A percentile compares a stretch with the other conserved stretches of the same genome.
Evolutionary conservation across 192 early-diverging fungal species (phyloP).

Genomic region (Backusella macrospora): DNA sequence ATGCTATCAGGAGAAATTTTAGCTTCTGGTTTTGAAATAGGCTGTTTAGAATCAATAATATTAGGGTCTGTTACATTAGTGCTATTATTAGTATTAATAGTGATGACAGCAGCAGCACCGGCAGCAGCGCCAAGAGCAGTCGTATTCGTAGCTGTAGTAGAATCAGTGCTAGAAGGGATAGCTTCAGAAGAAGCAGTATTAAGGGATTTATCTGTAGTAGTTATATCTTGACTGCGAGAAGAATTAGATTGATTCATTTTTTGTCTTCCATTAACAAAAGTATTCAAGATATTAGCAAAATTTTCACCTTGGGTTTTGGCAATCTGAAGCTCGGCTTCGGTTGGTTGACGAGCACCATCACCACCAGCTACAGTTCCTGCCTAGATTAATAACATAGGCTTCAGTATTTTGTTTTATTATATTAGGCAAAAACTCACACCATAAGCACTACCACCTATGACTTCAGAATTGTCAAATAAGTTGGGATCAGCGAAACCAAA

Average conservation of each 20-base stretch:
- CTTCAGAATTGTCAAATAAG: constrained; percentile 24
- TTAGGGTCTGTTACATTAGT: not conserved
- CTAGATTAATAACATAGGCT: not conserved
- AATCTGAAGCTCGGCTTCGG: not conserved
- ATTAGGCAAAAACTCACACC: constrained; percentile 5
- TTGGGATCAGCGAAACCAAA: constrained; percentile 51
- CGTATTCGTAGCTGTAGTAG: not conserved
- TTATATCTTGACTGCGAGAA: not conserved
- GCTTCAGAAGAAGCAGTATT: not conserved
- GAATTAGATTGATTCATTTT: not conserved
- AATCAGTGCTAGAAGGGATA: not conserved
- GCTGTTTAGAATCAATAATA: not conserved
- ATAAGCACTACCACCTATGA: constrained; percentile 40
- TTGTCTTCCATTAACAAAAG: not conserved
- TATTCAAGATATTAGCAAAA: not conserved
- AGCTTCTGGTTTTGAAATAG: not conserved
- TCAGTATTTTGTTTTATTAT: not conserved
- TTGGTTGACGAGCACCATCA: not conserved
- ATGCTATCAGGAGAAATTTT: not conserved
- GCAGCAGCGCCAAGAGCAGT: not conserved
- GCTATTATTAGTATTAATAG: not conserved
- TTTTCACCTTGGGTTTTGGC: not conserved
- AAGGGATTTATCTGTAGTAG: not conserved
- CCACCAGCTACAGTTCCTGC: constrained; percentile 8
- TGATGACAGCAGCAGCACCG: not conserved